Percentiles rank a stretch among this genome's conserved stretches.
phyloP scores from a whole-genome alignment of 805 yeast genomes.

The Diddensiella transvaalensis region DNA sequence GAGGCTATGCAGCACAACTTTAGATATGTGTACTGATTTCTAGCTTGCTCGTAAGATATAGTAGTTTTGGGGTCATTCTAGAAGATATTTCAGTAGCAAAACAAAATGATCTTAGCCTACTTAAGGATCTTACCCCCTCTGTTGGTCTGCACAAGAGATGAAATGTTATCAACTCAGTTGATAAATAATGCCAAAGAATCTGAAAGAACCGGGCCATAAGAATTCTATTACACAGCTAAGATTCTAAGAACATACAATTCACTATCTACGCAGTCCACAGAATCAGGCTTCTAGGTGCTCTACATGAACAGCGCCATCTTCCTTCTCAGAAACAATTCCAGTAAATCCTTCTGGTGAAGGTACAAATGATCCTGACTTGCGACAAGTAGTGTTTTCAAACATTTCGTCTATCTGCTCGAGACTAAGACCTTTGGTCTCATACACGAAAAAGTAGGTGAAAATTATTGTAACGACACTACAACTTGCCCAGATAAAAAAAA shows the following conservation, averaged over 20 bases:
- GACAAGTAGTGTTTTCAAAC: conserved; percentile 35
- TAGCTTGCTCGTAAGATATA: no score
- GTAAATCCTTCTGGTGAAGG: conserved; percentile 11
- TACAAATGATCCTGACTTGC: conserved; percentile 4
- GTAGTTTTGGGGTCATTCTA: no score
- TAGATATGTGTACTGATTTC: neutral
- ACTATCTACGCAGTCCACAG: no score
- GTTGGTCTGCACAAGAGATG: no score
- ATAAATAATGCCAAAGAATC: no score
- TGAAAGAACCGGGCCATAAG: no score
- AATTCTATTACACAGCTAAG: no score
- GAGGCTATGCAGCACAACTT: neutral
- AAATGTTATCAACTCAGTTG: no score
- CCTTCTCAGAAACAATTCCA: conserved; percentile 1
- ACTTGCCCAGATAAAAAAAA: conserved; percentile 31
- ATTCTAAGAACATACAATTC: no score
- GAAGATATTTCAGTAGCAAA: no score
- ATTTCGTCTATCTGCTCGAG: conserved; percentile 67
- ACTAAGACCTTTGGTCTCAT: conserved; percentile 65
- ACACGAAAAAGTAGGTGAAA: conserved; percentile 38
- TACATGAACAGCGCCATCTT: conserved; percentile 1
- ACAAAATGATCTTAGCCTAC: no score
- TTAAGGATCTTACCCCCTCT: no score
- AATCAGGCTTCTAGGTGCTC: neutral
- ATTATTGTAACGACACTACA: conserved; percentile 51